Evolutionary conservation across 169 alveolate species (phyloP).

Genomic region (Sarcocystis neurona): DNA sequence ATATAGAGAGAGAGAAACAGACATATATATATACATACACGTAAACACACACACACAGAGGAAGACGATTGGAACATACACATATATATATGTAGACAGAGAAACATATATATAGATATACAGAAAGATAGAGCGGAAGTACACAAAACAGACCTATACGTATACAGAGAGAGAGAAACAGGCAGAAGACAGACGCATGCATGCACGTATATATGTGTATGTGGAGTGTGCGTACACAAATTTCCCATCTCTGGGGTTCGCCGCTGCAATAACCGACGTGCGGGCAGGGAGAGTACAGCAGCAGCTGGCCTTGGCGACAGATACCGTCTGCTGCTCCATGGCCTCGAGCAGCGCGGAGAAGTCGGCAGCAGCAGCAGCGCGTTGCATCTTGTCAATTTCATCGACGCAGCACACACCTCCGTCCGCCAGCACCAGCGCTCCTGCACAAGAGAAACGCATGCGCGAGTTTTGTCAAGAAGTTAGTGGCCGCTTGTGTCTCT

Average conservation of each 20-base stretch:
- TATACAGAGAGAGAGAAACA: too few relatives aligned
- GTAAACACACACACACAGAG: too few relatives aligned
- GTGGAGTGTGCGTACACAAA: slow-evolving; percentile 15
- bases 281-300: slow-evolving; percentile 46
- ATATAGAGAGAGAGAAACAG: too few relatives aligned
- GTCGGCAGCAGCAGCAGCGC: slow-evolving; percentile 78
- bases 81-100: too few relatives aligned
- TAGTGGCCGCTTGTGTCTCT: too few relatives aligned
- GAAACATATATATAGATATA: too few relatives aligned
- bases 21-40: too few relatives aligned
- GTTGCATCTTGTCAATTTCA: slow-evolving; percentile 32
- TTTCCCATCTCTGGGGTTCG: slow-evolving; percentile 36
- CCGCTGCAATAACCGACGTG: slow-evolving; percentile 38
- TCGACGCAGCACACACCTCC: slow-evolving; percentile 93
- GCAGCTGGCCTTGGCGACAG: slow-evolving; percentile 78
- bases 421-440: slow-evolving; percentile 93
- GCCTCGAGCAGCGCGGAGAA: slow-evolving; percentile 91
- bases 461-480: too few relatives aligned
- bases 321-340: slow-evolving; percentile 93
- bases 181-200: not conserved
- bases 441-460: slow-evolving; percentile 81
- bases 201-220: not conserved
- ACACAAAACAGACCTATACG: too few relatives aligned
- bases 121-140: too few relatives aligned
- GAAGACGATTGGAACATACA: too few relatives aligned